A percentile compares a stretch with the other conserved stretches of the same genome.
phyloP scores from a whole-genome alignment of 768 basidiomycete genomes.

The Agaricus blazei region DNA sequence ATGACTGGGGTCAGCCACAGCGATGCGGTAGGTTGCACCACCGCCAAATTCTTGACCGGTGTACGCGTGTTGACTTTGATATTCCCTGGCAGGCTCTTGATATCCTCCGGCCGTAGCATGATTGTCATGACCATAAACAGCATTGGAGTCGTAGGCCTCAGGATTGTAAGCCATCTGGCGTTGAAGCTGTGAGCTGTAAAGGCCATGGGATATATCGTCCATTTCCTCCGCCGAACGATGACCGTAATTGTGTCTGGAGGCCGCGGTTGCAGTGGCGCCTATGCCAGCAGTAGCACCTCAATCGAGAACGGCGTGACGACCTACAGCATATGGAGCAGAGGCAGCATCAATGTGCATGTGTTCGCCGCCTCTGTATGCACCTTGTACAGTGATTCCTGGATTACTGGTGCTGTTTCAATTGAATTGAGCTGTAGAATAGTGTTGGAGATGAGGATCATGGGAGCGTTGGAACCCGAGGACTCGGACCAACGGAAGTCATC shows the following conservation, averaged over 20 bases:
- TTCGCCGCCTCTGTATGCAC: constrained; percentile 32
- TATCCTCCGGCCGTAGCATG: constrained; percentile 19
- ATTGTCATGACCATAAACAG: constrained; percentile 21
- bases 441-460: constrained; percentile 10
- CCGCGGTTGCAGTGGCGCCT: constrained; percentile 7
- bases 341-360: constrained; percentile 24
- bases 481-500: constrained; percentile 3
- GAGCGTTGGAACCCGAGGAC: constrained; percentile 19
- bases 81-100: constrained; percentile 24
- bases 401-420: constrained; percentile 11
- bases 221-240: constrained; percentile 24
- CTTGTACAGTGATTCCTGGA: constrained; percentile 35
- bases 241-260: constrained; percentile 33
- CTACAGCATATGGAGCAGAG: constrained; percentile 18
- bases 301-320: constrained; percentile 14
- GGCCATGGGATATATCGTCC: constrained; percentile 27
- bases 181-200: constrained; percentile 38
- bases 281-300: constrained; percentile 3
- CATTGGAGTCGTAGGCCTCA: constrained; percentile 40
- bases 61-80: constrained; percentile 24
- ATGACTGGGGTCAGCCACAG: background rate
- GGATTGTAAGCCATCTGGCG: constrained; percentile 32
- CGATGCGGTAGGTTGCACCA: too few species aligned
- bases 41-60: constrained; percentile 17
- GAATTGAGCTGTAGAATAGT: background rate